A percentile compares a stretch with the other conserved stretches of the same genome.
phyloP scores from a whole-genome alignment of 2,329 filamentous ascomycete genomes.

The Cercospora sp. region DNA sequence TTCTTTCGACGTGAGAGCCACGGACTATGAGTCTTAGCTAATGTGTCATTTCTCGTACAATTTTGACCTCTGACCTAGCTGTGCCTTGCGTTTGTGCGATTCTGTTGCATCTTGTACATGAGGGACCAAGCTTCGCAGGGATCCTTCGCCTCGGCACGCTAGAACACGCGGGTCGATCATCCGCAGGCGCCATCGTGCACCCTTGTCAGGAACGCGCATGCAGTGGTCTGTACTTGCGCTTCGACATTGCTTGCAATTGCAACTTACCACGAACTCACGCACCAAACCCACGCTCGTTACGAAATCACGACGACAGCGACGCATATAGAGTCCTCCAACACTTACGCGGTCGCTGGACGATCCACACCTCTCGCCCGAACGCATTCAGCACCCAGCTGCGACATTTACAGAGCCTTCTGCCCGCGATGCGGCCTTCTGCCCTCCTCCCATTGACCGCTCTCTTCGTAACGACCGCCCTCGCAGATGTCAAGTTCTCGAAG shows the following conservation, averaged over 20 bases:
- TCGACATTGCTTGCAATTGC: slow-evolving; percentile 2
- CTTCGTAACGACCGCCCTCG: slow-evolving; percentile 47
- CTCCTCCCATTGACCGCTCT: slow-evolving; percentile 30
- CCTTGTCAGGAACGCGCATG: slow-evolving; percentile 8
- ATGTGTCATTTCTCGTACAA: background rate
- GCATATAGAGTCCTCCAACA: background rate
- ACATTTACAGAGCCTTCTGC: background rate
- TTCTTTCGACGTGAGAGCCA: background rate
- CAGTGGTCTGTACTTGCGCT: background rate
- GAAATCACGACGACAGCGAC: background rate
- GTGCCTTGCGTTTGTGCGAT: background rate
- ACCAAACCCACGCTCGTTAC: background rate
- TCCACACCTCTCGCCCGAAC: background rate
- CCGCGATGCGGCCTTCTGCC: slow-evolving; percentile 12
- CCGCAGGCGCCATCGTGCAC: background rate
- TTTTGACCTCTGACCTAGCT: background rate
- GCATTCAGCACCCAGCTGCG: background rate
- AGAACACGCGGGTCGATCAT: slow-evolving; percentile 4
- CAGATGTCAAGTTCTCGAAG: slow-evolving; percentile 56
- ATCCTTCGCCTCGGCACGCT: background rate
- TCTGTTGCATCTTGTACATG: background rate
- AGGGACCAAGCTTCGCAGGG: background rate
- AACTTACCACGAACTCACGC: background rate
- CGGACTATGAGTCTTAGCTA: background rate
- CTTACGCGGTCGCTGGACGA: background rate